Conservation (phyloP, 129 eudicot species). For the Flaveria trinervia region DNA sequence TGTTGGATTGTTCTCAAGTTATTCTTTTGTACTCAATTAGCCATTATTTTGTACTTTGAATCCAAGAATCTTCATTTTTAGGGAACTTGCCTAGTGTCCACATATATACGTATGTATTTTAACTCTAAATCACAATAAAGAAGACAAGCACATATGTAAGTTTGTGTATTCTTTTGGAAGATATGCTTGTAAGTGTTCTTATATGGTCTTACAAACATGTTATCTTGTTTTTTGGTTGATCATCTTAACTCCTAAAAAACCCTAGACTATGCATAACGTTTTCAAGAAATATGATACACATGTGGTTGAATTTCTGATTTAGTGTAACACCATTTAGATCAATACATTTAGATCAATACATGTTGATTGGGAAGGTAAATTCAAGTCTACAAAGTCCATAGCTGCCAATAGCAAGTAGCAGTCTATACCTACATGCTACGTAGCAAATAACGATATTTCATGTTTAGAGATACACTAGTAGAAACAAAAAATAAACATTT, state of each 20-base stretch:
- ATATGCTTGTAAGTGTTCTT: background rate
- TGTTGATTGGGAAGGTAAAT: background rate
- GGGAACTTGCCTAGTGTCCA: too few relatives aligned
- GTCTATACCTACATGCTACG: too few relatives aligned
- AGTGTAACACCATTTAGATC: background rate
- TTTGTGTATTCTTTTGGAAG: background rate
- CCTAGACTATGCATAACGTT: constrained; percentile 14
- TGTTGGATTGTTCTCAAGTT: background rate
- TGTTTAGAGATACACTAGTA: too few relatives aligned
- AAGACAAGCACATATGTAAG: background rate
- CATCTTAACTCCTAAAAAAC: constrained; percentile 7
- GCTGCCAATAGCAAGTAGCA: too few relatives aligned
- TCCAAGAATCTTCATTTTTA: background rate
- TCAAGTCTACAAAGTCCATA: background rate
- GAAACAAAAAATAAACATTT: too few relatives aligned
- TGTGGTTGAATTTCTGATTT: background rate
- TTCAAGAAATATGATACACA: background rate
- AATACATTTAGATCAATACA: background rate
- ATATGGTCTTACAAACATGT: background rate
- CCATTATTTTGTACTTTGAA: background rate
- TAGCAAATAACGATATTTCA: too few relatives aligned
- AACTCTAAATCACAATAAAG: too few relatives aligned
- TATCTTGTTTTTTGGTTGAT: background rate
- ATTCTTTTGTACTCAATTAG: background rate
- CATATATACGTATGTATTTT: too few relatives aligned